phyloP scores from a whole-genome alignment of 768 basidiomycete genomes.

The Pulveroboletus sp. region DNA sequence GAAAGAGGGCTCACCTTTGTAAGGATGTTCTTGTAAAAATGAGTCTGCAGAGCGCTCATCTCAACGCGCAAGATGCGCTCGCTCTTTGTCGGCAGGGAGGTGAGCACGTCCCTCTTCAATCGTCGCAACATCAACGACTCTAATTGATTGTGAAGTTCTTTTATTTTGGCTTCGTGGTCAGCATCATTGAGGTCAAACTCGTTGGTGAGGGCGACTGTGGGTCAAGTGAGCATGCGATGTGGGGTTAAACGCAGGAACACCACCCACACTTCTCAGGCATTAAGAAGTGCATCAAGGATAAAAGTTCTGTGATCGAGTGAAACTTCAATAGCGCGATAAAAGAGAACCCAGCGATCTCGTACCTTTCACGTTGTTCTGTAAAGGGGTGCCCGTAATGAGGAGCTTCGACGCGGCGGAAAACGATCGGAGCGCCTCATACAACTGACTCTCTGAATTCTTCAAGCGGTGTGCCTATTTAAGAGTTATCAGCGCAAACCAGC shows the following conservation, averaged over 20 bases:
- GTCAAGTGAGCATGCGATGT: constrained; percentile 7
- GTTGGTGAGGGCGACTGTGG: constrained; percentile 80
- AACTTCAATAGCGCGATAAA: constrained; percentile 8
- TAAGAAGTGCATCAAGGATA: constrained; percentile 98
- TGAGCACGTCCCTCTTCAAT: constrained; percentile 93
- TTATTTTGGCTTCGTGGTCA: constrained; percentile 93
- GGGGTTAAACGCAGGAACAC: not conserved
- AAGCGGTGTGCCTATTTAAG: constrained; percentile 80
- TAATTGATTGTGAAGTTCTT: constrained; percentile 89
- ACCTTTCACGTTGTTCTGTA: constrained; percentile 99
- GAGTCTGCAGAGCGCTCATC: constrained; percentile 94
- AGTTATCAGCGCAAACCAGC: constrained; percentile 13
- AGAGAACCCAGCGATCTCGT: constrained; percentile 16
- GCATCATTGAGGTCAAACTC: constrained; percentile 93
- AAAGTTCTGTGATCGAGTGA: constrained; percentile 56
- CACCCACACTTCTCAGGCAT: constrained; percentile 94
- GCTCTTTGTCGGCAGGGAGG: constrained; percentile 94
- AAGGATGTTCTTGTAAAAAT: constrained; percentile 98
- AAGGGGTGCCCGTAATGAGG: constrained; percentile 95
- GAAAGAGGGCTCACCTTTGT: constrained; percentile 58
- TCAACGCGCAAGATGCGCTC: constrained; percentile 97
- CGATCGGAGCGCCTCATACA: constrained; percentile 89
- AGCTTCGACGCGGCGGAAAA: constrained; percentile 91
- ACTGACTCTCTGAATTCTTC: constrained; percentile 96
- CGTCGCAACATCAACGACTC: constrained; percentile 93